These are phyloP conservation scores for Fusarium euwallaceae DNA, from an alignment of 2,329 filamentous ascomycete species.

Conservation along the genomic window DNA sequence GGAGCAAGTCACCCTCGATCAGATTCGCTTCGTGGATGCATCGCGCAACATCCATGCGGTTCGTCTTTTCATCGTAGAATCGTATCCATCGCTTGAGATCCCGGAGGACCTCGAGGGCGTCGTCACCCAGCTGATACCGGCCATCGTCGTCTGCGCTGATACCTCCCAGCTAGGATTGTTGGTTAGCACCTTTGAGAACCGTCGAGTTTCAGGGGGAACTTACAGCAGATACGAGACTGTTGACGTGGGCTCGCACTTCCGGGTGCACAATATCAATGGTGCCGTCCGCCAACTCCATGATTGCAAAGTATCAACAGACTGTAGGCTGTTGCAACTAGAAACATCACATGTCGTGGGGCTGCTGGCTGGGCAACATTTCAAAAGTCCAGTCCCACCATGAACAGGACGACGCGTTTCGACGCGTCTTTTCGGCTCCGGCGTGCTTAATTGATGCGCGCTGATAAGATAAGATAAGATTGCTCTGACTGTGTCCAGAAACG, in stretches of 20 bases:
- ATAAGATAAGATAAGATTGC: slow-evolving; percentile 34
- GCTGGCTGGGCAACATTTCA: slow-evolving; percentile 29
- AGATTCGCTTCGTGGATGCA: slow-evolving; percentile 93
- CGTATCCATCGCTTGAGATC: slow-evolving; percentile 97
- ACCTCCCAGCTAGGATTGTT: slow-evolving; percentile 79
- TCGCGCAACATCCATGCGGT: slow-evolving; percentile 93
- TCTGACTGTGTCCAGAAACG: background rate
- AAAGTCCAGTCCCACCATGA: slow-evolving; percentile 29
- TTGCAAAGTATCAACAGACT: slow-evolving; percentile 31
- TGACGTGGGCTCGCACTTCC: slow-evolving; percentile 92
- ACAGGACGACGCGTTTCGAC: slow-evolving; percentile 35
- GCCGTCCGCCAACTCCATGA: slow-evolving; percentile 68
- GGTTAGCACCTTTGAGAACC: slow-evolving; percentile 30
- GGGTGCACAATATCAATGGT: slow-evolving; percentile 80
- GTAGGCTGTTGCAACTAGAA: slow-evolving; percentile 15
- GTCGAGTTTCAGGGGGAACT: slow-evolving; percentile 51
- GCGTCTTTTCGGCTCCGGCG: slow-evolving; percentile 28
- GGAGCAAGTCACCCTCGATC: slow-evolving; percentile 89
- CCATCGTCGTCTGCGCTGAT: slow-evolving; percentile 83
- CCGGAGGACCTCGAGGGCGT: slow-evolving; percentile 89
- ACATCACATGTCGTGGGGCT: slow-evolving; percentile 39
- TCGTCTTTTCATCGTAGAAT: slow-evolving; percentile 92
- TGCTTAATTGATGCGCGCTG: slow-evolving; percentile 36
- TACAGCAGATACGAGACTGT: slow-evolving; percentile 93
- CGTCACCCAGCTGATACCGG: slow-evolving; percentile 90